phyloP scores from a whole-genome alignment of 768 basidiomycete genomes.

The Suillus subalutaceus region DNA sequence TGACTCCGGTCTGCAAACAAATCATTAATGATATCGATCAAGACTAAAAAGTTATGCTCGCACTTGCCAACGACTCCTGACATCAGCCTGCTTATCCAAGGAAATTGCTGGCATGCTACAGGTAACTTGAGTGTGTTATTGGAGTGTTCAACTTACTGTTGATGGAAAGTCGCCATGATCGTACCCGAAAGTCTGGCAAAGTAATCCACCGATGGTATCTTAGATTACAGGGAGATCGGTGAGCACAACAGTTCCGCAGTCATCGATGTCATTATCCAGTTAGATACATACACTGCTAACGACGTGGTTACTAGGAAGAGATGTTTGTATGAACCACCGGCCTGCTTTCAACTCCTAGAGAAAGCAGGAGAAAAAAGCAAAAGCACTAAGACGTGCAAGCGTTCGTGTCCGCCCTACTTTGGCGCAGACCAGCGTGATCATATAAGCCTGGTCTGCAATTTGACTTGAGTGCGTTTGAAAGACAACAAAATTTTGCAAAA shows the following conservation, averaged over 20 bases:
- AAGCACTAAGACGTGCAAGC: constrained; percentile 33
- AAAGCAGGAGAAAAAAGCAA: constrained; percentile 26
- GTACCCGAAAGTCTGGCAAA: background rate
- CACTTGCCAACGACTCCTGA: background rate
- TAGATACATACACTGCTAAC: background rate
- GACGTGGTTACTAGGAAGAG: background rate
- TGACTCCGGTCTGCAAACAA: background rate
- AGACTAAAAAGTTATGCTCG: background rate
- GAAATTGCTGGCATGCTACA: background rate
- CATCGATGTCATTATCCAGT: background rate
- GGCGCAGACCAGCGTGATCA: constrained; percentile 32
- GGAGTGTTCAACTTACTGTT: background rate
- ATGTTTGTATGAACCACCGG: constrained; percentile 35
- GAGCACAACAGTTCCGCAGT: background rate
- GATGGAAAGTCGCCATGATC: background rate
- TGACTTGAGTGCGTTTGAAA: constrained; percentile 36
- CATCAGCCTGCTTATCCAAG: background rate
- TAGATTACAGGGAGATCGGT: background rate
- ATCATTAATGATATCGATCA: background rate
- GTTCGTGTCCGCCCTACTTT: constrained; percentile 37
- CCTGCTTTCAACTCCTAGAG: constrained; percentile 24
- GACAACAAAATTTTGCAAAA: background rate
- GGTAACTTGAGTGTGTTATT: background rate
- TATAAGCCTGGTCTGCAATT: constrained; percentile 30
- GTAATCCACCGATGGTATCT: background rate